phyloP scores from a whole-genome alignment of 768 basidiomycete genomes.

The Peribolospora kevripleyi region DNA sequence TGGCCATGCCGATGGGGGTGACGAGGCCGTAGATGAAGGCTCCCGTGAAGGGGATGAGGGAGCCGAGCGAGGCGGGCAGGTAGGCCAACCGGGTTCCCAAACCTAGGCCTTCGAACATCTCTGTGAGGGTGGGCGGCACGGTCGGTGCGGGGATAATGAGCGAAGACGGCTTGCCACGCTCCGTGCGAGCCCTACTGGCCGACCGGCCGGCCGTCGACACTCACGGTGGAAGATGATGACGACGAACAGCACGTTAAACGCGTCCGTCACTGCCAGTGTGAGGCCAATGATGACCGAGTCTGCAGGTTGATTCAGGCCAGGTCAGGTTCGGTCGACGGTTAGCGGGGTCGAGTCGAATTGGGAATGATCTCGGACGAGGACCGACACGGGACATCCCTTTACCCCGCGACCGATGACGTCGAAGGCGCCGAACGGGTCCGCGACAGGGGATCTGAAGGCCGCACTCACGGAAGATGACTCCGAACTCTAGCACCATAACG shows the following conservation, averaged over 20 bases:
- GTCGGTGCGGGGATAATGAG: background rate
- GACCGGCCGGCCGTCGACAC: too few species aligned
- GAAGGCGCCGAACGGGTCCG: too few species aligned
- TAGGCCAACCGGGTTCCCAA: constrained; percentile 69
- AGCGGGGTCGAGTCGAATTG: too few species aligned
- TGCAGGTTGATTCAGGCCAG: constrained; percentile 21
- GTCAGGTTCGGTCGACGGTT: background rate
- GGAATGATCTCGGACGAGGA: background rate
- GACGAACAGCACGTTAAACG: constrained; percentile 65
- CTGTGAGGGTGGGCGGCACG: constrained; percentile 21
- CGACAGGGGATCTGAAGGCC: too few species aligned
- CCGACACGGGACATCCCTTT: constrained; percentile 37
- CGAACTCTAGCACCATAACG: constrained; percentile 79
- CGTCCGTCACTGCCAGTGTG: constrained; percentile 63
- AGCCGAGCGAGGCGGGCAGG: constrained; percentile 22
- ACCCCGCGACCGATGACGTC: too few species aligned
- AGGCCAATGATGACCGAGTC: constrained; percentile 47
- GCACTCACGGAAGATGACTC: constrained; percentile 43
- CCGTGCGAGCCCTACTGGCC: too few species aligned
- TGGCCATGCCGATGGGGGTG: constrained; percentile 71
- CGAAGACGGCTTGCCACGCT: too few species aligned
- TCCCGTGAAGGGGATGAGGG: constrained; percentile 33
- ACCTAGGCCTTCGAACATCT: constrained; percentile 84
- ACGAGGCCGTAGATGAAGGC: constrained; percentile 47
- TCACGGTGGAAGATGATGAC: constrained; percentile 63